Evolutionary conservation across 805 yeast species (phyloP).

Genomic region (Yarrowia hollandica): DNA sequence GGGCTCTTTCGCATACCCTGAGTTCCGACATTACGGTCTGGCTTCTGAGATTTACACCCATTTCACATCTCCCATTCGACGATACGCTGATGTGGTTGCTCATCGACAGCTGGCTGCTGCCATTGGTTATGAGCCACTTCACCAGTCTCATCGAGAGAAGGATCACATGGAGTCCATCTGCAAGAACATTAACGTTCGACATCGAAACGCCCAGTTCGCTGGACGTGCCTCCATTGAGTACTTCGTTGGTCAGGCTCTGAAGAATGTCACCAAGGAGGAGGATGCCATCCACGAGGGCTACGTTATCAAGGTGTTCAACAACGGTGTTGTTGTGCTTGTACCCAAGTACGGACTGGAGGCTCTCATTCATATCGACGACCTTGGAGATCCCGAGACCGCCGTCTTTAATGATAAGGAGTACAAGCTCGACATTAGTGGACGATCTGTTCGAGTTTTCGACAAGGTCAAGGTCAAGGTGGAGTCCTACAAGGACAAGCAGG

Average conservation of each 20-base stretch:
- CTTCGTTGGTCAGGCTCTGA: conserved; percentile 95
- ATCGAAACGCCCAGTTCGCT: conserved; percentile 97
- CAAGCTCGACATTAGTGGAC: conserved; percentile 57
- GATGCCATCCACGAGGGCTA: conserved; percentile 84
- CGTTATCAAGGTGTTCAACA: conserved; percentile 85
- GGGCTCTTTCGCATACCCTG: conserved; percentile 85
- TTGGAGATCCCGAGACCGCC: conserved; percentile 62
- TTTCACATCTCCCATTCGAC: conserved; percentile 96
- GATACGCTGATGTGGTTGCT: conserved; percentile 96
- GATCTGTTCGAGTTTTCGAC: conserved; percentile 73
- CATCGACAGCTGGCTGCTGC: conserved; percentile 99
- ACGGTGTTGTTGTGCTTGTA: conserved; percentile 91
- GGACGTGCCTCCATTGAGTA: conserved; percentile 98
- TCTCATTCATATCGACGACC: conserved; percentile 73
- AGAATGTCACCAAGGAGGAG: conserved; percentile 52
- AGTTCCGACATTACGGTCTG: conserved; percentile 93
- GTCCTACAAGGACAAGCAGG: conserved; percentile 77
- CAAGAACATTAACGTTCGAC: conserved; percentile 86
- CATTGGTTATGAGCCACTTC: conserved; percentile 84
- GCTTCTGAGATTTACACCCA: conserved; percentile 98
- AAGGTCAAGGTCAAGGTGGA: conserved; percentile 79
- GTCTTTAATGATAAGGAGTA: conserved; percentile 76
- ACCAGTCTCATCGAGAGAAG: conserved; percentile 81
- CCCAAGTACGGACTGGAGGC: conserved; percentile 97
- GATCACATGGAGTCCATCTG: conserved; percentile 85